Base-by-base conservation (phyloP, 2,329 filamentous ascomycete genomes). In the Penicillium rolfsii region DNA sequence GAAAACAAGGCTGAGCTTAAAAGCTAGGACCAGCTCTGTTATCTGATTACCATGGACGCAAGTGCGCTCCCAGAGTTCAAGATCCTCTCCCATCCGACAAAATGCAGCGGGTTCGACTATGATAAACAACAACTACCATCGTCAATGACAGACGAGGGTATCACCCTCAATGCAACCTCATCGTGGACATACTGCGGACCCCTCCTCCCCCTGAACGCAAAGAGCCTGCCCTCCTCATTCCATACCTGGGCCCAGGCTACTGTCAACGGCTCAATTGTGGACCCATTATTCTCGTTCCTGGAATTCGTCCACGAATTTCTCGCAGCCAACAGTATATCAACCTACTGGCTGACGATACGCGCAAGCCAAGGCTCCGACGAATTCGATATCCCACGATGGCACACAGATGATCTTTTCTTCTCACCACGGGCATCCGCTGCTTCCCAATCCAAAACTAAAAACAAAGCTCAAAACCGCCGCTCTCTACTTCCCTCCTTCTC, bases 341-440 rank as follows among this genome's bases (percentile, higher is more conserved):
- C 82, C 66, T 83, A 82, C 64, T 82, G 81, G 74, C 64, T 83
- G 12, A 83, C 81, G 0, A 76, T 83, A 56, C 79, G 81, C 49
- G 81, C 81, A 52, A 80, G 79, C 0, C 77, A 69, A 45, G 73
- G 79, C 0, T 81, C 78, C 0, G 48, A 64, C 35, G 80, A 82
- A 28, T 83, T 77, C 65, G 77, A 83, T 62, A 70, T 64, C 9
- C 77, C 79, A 0, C 71, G 82, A 50, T 83, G 81, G 82, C 82
- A 84, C 60, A 80, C 79, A 0, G 82, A 84, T 62, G 81, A 84
- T 58, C 69, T 81, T 16, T 83, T 83, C 68, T 84, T 76, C 55
- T 61, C 64, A 3, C 63, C 66, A 36, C 78, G 61, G 60, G 60
- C 52, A 52, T 60, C 24, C 6, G 67, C 11, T 58, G 59, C 26